phyloP scores from a whole-genome alignment of 1,139 yeast species.

The Cylindricascospora bacillispora region DNA sequence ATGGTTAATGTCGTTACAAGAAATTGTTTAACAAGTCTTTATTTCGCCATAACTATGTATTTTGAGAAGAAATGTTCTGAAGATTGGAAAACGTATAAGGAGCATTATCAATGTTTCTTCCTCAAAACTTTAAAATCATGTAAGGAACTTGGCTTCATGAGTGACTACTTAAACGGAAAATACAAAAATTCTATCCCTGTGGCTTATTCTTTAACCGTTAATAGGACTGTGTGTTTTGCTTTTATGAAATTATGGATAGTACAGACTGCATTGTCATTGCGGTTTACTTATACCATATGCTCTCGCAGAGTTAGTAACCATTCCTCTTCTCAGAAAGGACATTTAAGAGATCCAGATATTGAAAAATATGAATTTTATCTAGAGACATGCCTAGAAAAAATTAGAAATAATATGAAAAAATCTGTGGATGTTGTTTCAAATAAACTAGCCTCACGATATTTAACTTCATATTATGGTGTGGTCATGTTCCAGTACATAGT shows the following conservation, averaged over 20 bases:
- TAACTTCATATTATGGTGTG: constrained; percentile 8
- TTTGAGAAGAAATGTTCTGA: constrained; percentile 8
- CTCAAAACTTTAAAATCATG: constrained; percentile 4
- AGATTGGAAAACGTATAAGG: constrained; percentile 5
- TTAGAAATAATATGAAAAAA: constrained; percentile 1
- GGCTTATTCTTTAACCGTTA: constrained; percentile 6
- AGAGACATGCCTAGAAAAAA: background rate
- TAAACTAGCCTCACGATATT: constrained; percentile 3
- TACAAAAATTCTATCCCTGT: constrained; percentile 3
- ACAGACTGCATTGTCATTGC: constrained; percentile 6
- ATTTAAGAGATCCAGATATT: background rate
- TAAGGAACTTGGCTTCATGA: constrained; percentile 4
- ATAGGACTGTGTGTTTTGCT: constrained; percentile 7
- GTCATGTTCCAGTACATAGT: constrained; percentile 10
- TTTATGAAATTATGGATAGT: constrained; percentile 8
- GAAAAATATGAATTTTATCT: background rate
- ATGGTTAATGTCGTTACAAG: constrained; percentile 7
- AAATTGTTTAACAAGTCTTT: constrained; percentile 5
- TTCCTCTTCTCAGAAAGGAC: background rate
- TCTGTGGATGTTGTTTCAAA: constrained; percentile 3
- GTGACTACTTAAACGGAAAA: constrained; percentile 5
- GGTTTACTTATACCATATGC: constrained; percentile 8
- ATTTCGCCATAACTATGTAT: constrained; percentile 6
- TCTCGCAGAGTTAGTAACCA: background rate
- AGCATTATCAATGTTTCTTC: constrained; percentile 7